phyloP scores from a whole-genome alignment of 768 basidiomycete species.

The Antrodiella citrinella region DNA sequence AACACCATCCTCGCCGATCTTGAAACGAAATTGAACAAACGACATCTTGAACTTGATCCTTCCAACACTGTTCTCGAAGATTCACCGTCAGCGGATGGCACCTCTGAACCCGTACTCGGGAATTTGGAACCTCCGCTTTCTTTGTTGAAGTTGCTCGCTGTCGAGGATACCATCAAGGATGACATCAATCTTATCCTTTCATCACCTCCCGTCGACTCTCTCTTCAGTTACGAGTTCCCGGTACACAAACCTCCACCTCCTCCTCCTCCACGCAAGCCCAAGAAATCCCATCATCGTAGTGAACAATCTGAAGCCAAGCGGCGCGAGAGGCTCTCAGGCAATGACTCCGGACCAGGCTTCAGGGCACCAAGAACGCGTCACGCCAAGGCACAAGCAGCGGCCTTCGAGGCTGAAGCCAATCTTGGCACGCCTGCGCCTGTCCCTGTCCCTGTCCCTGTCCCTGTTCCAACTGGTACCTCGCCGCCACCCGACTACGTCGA shows the following conservation, averaged over 20 bases:
- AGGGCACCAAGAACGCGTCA: constrained; percentile 43
- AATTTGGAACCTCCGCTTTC: constrained; percentile 68
- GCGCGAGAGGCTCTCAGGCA: constrained; percentile 22
- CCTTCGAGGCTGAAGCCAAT: constrained; percentile 34
- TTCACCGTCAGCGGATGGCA: not conserved
- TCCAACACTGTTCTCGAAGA: not conserved
- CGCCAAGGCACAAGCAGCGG: constrained; percentile 31
- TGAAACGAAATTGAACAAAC: constrained; percentile 19
- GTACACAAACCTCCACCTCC: constrained; percentile 54
- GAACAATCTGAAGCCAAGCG: constrained; percentile 25
- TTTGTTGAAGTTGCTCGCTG: constrained; percentile 47
- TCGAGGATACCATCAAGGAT: constrained; percentile 42
- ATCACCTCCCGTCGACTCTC: constrained; percentile 50
- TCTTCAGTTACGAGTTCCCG: constrained; percentile 64
- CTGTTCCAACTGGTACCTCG: constrained; percentile 3
- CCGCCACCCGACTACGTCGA: constrained; percentile 11
- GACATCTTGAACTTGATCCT: not conserved
- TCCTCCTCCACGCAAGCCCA: constrained; percentile 33
- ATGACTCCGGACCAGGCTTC: constrained; percentile 31
- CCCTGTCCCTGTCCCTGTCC: not conserved
- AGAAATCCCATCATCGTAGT: too few species aligned
- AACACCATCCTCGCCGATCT: constrained; percentile 37
- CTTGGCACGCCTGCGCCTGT: not conserved
- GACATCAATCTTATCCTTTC: constrained; percentile 48
- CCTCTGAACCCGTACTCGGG: constrained; percentile 33